phyloP scores from a whole-genome alignment of 495 filamentous ascomycete species.

The Penicillium flavigenum region DNA sequence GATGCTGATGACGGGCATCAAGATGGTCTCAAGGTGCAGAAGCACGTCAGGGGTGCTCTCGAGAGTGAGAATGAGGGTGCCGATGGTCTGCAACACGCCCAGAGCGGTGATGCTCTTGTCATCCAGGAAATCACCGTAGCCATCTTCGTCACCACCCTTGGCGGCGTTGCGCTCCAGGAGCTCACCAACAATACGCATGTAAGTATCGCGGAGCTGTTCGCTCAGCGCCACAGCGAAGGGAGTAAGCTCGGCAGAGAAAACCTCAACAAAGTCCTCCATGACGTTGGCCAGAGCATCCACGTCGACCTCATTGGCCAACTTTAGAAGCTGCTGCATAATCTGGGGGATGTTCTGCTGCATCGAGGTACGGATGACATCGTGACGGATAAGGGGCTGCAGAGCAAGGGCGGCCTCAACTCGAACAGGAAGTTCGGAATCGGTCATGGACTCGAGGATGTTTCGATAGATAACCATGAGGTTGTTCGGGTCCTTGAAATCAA shows the following conservation, averaged over 20 bases:
- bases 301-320: constrained; percentile 92
- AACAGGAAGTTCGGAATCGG: constrained; percentile 85
- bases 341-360: constrained; percentile 99
- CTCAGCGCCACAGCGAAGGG: constrained; percentile 97
- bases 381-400: constrained; percentile 89
- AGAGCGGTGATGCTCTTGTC: constrained; percentile 98
- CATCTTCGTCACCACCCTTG: constrained; percentile 69
- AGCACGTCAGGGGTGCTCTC: constrained; percentile 96
- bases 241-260: constrained; percentile 92
- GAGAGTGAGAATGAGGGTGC: constrained; percentile 91
- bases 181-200: constrained; percentile 89
- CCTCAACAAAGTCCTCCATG: constrained; percentile 99
- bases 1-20: constrained; percentile 95
- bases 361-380: constrained; percentile 85
- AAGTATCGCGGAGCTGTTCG: constrained; percentile 94
- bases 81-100: constrained; percentile 95
- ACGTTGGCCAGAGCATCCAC: constrained; percentile 95
- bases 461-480: constrained; percentile 94
- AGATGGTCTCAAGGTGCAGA: constrained; percentile 85
- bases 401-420: constrained; percentile 93
- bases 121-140: constrained; percentile 86
- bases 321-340: constrained; percentile 98
- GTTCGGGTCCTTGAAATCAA: constrained; percentile 92
- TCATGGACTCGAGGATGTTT: constrained; percentile 96
- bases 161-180: constrained; percentile 77